Evolutionary conservation across 208 protist genomes (phyloP), one percentile per base, ranked within the genome.

Genomic region (Crithidia mellificae): DNA sequence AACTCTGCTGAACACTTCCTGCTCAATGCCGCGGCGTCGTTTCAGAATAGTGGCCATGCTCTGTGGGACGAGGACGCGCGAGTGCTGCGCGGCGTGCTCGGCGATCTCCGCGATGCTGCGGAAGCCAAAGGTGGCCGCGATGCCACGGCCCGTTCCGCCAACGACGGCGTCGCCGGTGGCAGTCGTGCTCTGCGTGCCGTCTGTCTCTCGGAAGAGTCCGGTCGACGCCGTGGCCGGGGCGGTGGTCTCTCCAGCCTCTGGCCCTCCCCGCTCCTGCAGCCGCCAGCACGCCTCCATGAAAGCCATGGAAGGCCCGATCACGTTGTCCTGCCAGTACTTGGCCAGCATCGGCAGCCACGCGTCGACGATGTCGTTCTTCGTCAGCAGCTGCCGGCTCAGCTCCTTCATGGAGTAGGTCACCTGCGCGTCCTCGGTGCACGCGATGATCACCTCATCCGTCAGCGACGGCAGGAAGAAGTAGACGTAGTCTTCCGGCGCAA

Each of bases 351-450:
- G 86, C 68, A 91, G 81, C 84, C 85, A 96, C 52, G 90, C 90
- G 73, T 96, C 90, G 19, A 74, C 75, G 27, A 93, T 79, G 66
- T 96, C 90, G 39, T 86, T 81, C 43, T 85, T 72, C 20, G 79
- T 74, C 36, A 96, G 71, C 38, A 93, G 59, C 29, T 80, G 65
- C 44, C 58, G 76, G 25, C 68, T 68, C 32, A 96, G 67, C 15
- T 82, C 72, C 41, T 59, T 58, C 76, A 96, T 82, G 4, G 87
- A 55, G n/a, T 39, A 56, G 2, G 90, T 93, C 46, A 83, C 68
- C 41, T 74, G 68, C 6, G 53, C 70, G 39, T 88, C 90, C 46
- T 64, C 66, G 47, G 57, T 69, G 75, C 76, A 84, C 32, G 87
- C 75, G 39, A 96, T 83, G n/a, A 82, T 63, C 24, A 90, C 83